These are phyloP conservation scores for Geotrichum aggregatum DNA, from an alignment of 1,139 yeast genomes.

Conservation along the genomic window DNA sequence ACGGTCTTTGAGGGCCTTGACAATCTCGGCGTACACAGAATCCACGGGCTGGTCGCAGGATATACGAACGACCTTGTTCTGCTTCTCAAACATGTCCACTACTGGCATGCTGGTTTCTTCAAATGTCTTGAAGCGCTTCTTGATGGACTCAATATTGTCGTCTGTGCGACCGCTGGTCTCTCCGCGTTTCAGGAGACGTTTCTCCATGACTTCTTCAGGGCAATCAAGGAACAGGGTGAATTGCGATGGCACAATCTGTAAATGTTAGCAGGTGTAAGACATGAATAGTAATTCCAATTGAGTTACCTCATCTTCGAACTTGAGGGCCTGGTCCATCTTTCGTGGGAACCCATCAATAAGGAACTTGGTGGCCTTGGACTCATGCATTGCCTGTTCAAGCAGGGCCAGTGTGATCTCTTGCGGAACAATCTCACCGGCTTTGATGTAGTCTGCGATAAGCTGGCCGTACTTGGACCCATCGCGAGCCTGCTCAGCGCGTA, in stretches of 20 bases:
- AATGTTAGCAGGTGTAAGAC: background rate
- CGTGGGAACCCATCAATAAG: slow-evolving; percentile 96
- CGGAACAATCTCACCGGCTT: slow-evolving; percentile 91
- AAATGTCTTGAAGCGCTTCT: slow-evolving; percentile 81
- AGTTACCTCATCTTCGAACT: slow-evolving; percentile 81
- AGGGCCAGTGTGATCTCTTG: slow-evolving; percentile 90
- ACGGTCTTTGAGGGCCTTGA: slow-evolving; percentile 51
- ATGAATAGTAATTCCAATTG: too few relatives aligned
- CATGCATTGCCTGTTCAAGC: slow-evolving; percentile 72
- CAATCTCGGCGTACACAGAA: slow-evolving; percentile 65
- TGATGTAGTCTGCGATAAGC: slow-evolving; percentile 75
- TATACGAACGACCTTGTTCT: slow-evolving; percentile 72
- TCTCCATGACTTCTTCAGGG: slow-evolving; percentile 83
- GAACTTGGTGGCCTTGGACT: slow-evolving; percentile 53
- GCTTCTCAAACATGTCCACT: slow-evolving; percentile 72
- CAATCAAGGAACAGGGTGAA: slow-evolving; percentile 90
- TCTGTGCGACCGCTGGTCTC: slow-evolving; percentile 92
- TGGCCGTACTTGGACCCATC: slow-evolving; percentile 80
- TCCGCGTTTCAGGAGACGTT: slow-evolving; percentile 83
- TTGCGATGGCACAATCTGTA: slow-evolving; percentile 55
- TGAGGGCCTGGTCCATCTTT: slow-evolving; percentile 95
- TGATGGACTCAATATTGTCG: slow-evolving; percentile 86
- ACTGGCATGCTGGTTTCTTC: slow-evolving; percentile 93
- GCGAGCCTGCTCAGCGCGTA: slow-evolving; percentile 86
- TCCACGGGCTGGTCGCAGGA: slow-evolving; percentile 78